Percentiles rank a stretch among this genome's conserved stretches.
Evolutionary conservation across 352 stramenopile species (phyloP).

Genomic region (Phytophthora megakarya): DNA sequence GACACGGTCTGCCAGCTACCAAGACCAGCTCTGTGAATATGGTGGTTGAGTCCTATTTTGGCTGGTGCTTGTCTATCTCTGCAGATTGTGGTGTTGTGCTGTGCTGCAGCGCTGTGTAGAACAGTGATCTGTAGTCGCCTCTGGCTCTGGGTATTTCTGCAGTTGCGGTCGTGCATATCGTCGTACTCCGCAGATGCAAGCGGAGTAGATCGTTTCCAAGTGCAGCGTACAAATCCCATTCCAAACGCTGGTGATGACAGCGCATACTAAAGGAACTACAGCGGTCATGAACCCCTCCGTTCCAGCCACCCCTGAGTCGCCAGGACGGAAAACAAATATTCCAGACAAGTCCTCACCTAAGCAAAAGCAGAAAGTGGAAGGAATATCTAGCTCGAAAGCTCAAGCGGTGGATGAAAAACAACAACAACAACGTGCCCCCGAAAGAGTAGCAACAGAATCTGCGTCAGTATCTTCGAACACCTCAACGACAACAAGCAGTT

Average conservation of each 20-base stretch:
- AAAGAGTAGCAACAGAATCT: slow-evolving; percentile 19
- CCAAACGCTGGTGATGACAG: slow-evolving; percentile 26
- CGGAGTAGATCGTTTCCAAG: slow-evolving; percentile 14
- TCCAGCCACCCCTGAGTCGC: slow-evolving; percentile 20
- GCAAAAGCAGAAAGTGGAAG: slow-evolving; percentile 27
- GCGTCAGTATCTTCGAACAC: neutral
- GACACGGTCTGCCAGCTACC: neutral
- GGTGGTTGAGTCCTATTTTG: slow-evolving; percentile 32
- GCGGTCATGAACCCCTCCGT: slow-evolving; percentile 34
- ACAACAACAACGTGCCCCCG: slow-evolving; percentile 26
- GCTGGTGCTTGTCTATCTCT: slow-evolving; percentile 24
- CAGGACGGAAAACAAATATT: slow-evolving; percentile 18
- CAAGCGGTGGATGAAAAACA: slow-evolving; percentile 15
- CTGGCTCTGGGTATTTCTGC: slow-evolving; percentile 11
- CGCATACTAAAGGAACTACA: slow-evolving; percentile 29
- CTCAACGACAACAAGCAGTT: slow-evolving; percentile 5
- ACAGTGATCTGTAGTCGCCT: slow-evolving; percentile 31
- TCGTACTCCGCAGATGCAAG: slow-evolving; percentile 19
- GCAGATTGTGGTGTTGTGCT: slow-evolving; percentile 23
- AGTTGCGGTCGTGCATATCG: slow-evolving; percentile 13
- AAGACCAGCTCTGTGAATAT: slow-evolving; percentile 6
- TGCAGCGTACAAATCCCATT: neutral
- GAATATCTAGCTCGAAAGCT: slow-evolving; percentile 7
- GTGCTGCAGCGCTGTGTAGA: slow-evolving; percentile 21
- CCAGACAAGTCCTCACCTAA: slow-evolving; percentile 28